Evolutionary conservation across 805 yeast genomes (phyloP), one percentile per base, ranked within the genome.

Genomic region (Candida vartiovaarae): DNA sequence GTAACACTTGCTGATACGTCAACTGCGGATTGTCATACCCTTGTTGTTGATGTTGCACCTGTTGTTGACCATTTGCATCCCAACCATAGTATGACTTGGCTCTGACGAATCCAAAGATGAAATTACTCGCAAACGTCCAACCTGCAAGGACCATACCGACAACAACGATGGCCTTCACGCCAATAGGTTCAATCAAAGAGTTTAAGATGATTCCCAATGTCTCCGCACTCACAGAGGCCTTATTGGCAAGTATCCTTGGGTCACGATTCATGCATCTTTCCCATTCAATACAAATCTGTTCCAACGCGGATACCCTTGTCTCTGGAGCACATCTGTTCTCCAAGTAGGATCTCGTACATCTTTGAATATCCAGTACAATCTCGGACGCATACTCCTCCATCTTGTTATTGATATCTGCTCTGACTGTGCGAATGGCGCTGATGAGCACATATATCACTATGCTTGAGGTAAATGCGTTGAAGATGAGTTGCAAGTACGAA

Each of bases 111-210:
- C 90, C 90, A 57, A 80, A 76, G 3, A 76, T 61, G 49, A 83
- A 78, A 56, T 84, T 84, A 27, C 80, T 73, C 4, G 74, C 67
- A 56, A 81, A 83, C 20, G 74, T 56, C 65, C 76, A 64, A n/a
- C 71, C 64, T 1, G 70, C 52, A 8, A 71, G 46, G 1, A 61
- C 63, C 8, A 70, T 50, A 4, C 68, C 51, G 9, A 75, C 54
- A 4, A 79, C 69, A 4, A 69, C 31, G 37, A 80, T 66, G 20
- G 83, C 76, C 56, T 82, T 80, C 48, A 72, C 62, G 3, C 86
- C 81, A 36, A 84, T 69, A 0, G 88, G 89, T 50, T 83, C 86
- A 20, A 83, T 67, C 43, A 84, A 66, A 0, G 82, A 74, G 52
- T 82, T 80, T 8, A 82, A 51, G 11, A 83, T 65, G 39, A 75